phyloP scores from a whole-genome alignment of 495 filamentous ascomycete genomes.

The Neurospora tetraspora region DNA sequence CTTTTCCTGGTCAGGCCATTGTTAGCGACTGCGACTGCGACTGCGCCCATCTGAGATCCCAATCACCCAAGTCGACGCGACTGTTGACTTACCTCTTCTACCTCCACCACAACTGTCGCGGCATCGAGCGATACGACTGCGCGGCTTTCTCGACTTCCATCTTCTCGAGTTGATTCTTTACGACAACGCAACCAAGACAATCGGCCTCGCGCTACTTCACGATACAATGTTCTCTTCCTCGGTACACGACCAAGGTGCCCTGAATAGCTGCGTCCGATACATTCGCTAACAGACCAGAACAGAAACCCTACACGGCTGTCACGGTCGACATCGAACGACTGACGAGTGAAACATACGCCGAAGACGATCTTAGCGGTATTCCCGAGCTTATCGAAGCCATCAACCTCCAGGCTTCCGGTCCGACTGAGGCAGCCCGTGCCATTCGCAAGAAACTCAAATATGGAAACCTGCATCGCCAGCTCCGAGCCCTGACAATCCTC shows the following conservation, averaged over 20 bases:
- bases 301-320: constrained; percentile 90
- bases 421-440: constrained; percentile 82
- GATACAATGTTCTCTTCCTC: background rate
- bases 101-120: background rate
- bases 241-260: background rate
- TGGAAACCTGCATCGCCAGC: constrained; percentile 81
- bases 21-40: background rate
- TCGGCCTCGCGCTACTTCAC: background rate
- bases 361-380: constrained; percentile 85
- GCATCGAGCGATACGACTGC: background rate
- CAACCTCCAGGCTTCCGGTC: constrained; percentile 77
- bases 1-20: background rate
- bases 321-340: constrained; percentile 90
- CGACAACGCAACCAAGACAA: background rate
- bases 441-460: constrained; percentile 99
- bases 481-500: constrained; percentile 81
- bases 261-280: background rate
- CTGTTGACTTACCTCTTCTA: background rate
- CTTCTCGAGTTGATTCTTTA: background rate
- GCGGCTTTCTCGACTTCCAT: background rate
- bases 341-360: constrained; percentile 79
- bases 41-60: background rate
- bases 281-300: constrained; percentile 34
- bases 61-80: background rate
- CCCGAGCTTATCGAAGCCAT: constrained; percentile 91